These are phyloP conservation scores for Coemansia umbellata DNA, from an alignment of 192 early-diverging fungal genomes.

Conservation along the genomic window DNA sequence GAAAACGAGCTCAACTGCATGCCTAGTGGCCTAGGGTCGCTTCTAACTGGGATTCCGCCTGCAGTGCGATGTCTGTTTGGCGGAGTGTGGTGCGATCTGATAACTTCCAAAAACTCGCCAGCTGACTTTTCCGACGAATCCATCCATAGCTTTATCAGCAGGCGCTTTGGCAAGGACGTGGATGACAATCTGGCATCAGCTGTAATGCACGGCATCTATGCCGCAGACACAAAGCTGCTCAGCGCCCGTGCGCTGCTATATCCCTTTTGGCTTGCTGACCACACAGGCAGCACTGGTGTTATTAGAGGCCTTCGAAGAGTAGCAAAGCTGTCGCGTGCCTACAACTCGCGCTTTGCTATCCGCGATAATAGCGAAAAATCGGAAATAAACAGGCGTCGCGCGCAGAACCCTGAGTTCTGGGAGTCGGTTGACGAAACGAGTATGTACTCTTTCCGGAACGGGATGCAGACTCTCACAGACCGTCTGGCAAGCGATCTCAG, in stretches of 20 bases:
- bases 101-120: conserved; percentile 6
- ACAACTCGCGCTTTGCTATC: conserved; percentile 13
- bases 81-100: conserved; percentile 32
- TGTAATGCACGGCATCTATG: conserved; percentile 91
- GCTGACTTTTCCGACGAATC: conserved; percentile 63
- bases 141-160: conserved; percentile 74
- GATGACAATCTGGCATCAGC: conserved; percentile 85
- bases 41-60: conserved; percentile 56
- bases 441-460: conserved; percentile 80
- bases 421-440: conserved; percentile 58
- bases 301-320: conserved; percentile 23
- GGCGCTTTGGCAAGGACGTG: conserved; percentile 70
- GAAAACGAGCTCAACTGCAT: conserved; percentile 66
- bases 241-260: conserved; percentile 73
- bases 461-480: conserved; percentile 67
- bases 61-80: conserved; percentile 59
- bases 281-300: conserved; percentile 23
- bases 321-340: conserved; percentile 26
- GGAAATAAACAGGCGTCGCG: conserved; percentile 13
- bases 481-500: conserved; percentile 54
- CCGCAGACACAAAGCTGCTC: conserved; percentile 74
- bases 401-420: conserved; percentile 56
- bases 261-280: conserved; percentile 67
- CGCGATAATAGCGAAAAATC: conserved; percentile 17
- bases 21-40: conserved; percentile 49